phyloP scores from a whole-genome alignment of 129 eudicot species.

The Escallonia rubra region DNA sequence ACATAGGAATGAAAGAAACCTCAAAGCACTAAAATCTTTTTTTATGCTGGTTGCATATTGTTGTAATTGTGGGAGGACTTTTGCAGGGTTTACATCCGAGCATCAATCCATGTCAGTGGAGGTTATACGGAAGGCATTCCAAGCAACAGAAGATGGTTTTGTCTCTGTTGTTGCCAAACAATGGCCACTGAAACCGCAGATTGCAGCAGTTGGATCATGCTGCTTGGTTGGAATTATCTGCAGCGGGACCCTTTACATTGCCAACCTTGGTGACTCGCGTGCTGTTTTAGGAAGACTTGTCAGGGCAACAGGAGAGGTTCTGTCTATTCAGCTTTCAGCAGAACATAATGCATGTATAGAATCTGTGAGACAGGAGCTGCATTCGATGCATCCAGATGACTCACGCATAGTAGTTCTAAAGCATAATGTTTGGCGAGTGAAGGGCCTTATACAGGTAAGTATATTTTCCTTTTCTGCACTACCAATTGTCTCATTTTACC shows the following conservation, averaged over 20 bases:
- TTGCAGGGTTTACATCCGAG: slow-evolving; percentile 72
- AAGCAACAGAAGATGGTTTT: slow-evolving; percentile 95
- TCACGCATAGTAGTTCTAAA: slow-evolving; percentile 76
- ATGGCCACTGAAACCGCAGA: slow-evolving; percentile 84
- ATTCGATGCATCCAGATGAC: slow-evolving; percentile 83
- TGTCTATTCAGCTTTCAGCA: slow-evolving; percentile 83
- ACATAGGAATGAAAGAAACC: not conserved
- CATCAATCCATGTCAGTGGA: slow-evolving; percentile 82
- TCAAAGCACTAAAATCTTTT: not conserved
- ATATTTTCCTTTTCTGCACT: not conserved
- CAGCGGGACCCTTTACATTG: slow-evolving; percentile 66
- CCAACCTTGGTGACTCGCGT: slow-evolving; percentile 94
- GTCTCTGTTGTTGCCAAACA: slow-evolving; percentile 66
- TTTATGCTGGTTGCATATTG: not conserved
- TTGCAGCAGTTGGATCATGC: slow-evolving; percentile 97
- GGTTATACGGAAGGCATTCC: slow-evolving; percentile 80
- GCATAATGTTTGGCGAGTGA: slow-evolving; percentile 96
- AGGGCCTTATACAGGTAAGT: slow-evolving; percentile 85
- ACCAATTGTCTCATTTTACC: not conserved
- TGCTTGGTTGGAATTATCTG: slow-evolving; percentile 85
- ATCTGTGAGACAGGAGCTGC: slow-evolving; percentile 83
- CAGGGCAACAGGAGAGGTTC: slow-evolving; percentile 78
- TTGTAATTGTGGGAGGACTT: not conserved
- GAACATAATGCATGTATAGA: slow-evolving; percentile 86
- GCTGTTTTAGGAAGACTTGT: slow-evolving; percentile 88